Evolutionary conservation across 139 green algal species (phyloP), one percentile per base, ranked within the genome.

Genomic region (Pycnococcus provasolii): DNA sequence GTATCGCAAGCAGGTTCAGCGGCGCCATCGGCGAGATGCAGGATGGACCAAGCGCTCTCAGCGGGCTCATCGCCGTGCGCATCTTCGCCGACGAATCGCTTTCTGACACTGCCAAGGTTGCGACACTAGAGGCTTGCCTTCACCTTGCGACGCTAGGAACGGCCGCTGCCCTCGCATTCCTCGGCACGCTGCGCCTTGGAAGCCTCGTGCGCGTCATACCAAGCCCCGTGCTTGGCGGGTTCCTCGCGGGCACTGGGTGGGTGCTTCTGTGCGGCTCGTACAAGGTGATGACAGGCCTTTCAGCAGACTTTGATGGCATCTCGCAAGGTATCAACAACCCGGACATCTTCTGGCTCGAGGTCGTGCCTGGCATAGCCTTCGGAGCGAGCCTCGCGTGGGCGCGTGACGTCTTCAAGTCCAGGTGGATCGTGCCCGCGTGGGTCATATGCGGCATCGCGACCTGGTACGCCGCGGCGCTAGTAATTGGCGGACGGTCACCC

Each of bases 231-330:
- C 9, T 37, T 13, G 63, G 63, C 39, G 63, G 63, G 11, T 70
- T 70, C 63, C 63, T 70, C 46, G 63, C 63, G 7, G 63, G 63
- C 63, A 62, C 63, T 48, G 63, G 63, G 11, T 70, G 47, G 46
- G 63, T 70, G 42, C 63, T 70, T 48, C 4, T 40, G 4, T 37
- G 9, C 13, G 63, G 63, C 37, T 15, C 45, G 6, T 61, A 46
- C 39, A 60, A 70, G 40, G 63, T 70, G 5, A 47, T 60, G 15
- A 68, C 61, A 42, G 61, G 61, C 4, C 4, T 37, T 9, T 11
- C 48, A 37, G 48, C 11, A 11, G 9, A 9, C 48, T 11, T 55
- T 11, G 48, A 9, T 11, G 48, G 48, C 48, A 11, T 55, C 9
- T 9, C 9, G 48, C 9, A 55, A 9, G 48, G 9, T 9, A 9